These are phyloP conservation scores for Albizia julibrissin DNA, from an alignment of 306 rosid species.

Conservation along the genomic window DNA sequence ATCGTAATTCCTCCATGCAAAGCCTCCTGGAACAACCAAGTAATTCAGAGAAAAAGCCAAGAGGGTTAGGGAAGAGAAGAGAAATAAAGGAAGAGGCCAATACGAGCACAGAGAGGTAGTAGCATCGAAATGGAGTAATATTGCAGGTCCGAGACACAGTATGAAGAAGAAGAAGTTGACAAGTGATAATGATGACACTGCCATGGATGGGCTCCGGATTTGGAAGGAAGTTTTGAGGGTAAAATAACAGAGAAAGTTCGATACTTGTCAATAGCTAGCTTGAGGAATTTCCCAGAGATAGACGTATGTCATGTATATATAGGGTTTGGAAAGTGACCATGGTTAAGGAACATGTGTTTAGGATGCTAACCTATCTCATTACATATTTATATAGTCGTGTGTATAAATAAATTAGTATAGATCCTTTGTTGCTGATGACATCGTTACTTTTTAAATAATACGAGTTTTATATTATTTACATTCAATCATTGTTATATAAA, in stretches of 20 bases:
- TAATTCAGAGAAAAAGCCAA: constrained; percentile 43
- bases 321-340: constrained; percentile 30
- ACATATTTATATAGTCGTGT: neutral
- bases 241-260: neutral
- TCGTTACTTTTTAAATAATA: neutral
- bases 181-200: neutral
- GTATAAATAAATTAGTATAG: neutral
- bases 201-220: constrained; percentile 41
- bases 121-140: constrained; percentile 13
- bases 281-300: constrained; percentile 34
- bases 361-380: constrained; percentile 4
- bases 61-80: constrained; percentile 33
- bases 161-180: too few species aligned
- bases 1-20: constrained; percentile 67
- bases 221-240: neutral
- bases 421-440: neutral
- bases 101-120: neutral
- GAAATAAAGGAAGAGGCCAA: constrained; percentile 35
- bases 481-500: neutral
- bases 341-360: constrained; percentile 29
- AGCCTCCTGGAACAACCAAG: constrained; percentile 76
- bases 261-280: neutral
- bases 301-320: constrained; percentile 51
- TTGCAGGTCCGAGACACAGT: constrained; percentile 1
- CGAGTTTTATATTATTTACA: neutral